A percentile compares a stretch with the other conserved stretches of the same genome.
These are phyloP conservation scores for Pythium periplocum DNA, from an alignment of 352 stramenopile species.

Conservation along the genomic window DNA sequence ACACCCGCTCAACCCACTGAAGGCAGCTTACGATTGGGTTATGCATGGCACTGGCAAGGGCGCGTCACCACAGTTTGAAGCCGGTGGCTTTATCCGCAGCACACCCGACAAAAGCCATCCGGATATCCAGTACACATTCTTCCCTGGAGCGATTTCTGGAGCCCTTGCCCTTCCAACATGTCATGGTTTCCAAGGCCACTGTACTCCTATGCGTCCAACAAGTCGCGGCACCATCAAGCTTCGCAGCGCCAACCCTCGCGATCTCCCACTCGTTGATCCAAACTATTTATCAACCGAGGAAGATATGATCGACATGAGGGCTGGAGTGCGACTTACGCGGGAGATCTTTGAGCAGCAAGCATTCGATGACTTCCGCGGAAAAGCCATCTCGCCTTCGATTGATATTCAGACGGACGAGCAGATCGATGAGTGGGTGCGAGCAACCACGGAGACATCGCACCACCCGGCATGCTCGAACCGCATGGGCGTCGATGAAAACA, in stretches of 20 bases:
- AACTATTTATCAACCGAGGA: constrained; percentile 83
- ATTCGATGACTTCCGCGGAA: constrained; percentile 81
- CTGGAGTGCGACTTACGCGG: constrained; percentile 70
- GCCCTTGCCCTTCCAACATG: constrained; percentile 47
- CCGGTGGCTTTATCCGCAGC: constrained; percentile 84
- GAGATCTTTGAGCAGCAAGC: constrained; percentile 86
- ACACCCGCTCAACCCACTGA: constrained; percentile 83
- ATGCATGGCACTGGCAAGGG: constrained; percentile 61
- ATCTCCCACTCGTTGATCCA: constrained; percentile 79
- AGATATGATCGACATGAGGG: constrained; percentile 76
- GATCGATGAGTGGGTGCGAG: constrained; percentile 82
- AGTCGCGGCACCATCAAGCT: constrained; percentile 81
- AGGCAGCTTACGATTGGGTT: constrained; percentile 81
- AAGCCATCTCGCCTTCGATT: constrained; percentile 67
- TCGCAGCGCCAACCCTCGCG: constrained; percentile 63
- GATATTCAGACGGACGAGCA: constrained; percentile 55
- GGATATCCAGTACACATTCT: constrained; percentile 87
- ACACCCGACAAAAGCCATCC: constrained; percentile 69
- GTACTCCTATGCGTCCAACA: constrained; percentile 83
- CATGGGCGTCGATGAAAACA: constrained; percentile 78
- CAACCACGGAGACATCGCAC: constrained; percentile 83
- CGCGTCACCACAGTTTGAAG: constrained; percentile 78
- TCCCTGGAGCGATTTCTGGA: constrained; percentile 72
- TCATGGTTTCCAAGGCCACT: constrained; percentile 87
- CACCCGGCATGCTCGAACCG: constrained; percentile 88